These are phyloP conservation scores for Trichoderma oligosporum DNA, from an alignment of 2,329 filamentous ascomycete species.

Conservation along the genomic window DNA sequence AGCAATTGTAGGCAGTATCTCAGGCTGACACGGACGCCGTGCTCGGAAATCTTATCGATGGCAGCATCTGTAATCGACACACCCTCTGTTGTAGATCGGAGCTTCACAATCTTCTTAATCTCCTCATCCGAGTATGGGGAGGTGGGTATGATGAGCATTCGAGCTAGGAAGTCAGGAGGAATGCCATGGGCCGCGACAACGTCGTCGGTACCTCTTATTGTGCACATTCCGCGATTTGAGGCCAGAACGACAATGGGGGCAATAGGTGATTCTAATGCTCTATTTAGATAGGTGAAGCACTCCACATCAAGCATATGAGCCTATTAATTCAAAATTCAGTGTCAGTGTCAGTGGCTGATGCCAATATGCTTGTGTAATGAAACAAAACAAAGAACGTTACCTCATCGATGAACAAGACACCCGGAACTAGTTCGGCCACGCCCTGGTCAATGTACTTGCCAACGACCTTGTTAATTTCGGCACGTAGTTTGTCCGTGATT, in stretches of 20 bases:
- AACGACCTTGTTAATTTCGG: constrained; percentile 98
- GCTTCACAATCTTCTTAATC: constrained; percentile 86
- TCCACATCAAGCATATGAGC: constrained; percentile 99
- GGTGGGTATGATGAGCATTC: constrained; percentile 93
- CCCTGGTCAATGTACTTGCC: constrained; percentile 99
- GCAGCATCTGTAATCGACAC: constrained; percentile 77
- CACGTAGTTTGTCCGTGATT: constrained; percentile 93
- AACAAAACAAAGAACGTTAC: constrained; percentile 48
- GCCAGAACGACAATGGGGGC: constrained; percentile 96
- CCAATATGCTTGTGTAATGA: constrained; percentile 5
- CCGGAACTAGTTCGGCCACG: constrained; percentile 94
- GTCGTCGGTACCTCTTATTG: constrained; percentile 81
- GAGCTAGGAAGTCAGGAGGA: constrained; percentile 86
- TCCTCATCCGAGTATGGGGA: constrained; percentile 83
- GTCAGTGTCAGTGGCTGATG: constrained; percentile 19
- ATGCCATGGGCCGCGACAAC: constrained; percentile 87
- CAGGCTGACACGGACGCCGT: constrained; percentile 85
- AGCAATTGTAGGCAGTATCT: constrained; percentile 91
- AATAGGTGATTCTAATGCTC: constrained; percentile 90
- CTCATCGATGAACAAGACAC: constrained; percentile 98
- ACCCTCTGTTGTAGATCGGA: constrained; percentile 77
- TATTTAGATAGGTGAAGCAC: constrained; percentile 98
- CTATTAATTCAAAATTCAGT: constrained; percentile 44
- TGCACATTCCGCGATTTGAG: constrained; percentile 91
- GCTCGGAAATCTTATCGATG: constrained; percentile 78